Conservation (phyloP, 2,329 filamentous ascomycete genomes). For the Colletotrichum musae region DNA sequence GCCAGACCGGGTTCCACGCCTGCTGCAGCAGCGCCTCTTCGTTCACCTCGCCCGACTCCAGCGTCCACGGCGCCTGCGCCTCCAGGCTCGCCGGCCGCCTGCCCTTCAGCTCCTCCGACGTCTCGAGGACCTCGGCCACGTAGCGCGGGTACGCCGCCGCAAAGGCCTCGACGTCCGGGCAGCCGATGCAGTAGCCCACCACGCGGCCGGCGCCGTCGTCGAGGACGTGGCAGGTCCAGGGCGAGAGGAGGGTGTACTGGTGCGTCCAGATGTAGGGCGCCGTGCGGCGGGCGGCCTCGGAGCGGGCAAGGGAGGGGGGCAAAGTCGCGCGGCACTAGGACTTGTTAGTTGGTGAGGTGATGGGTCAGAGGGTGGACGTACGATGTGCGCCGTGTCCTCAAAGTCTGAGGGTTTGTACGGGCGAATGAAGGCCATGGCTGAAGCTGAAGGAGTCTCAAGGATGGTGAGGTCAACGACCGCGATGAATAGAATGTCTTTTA, state of each 20-base stretch:
- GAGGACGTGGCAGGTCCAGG: slow-evolving; percentile 61
- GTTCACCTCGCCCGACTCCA: slow-evolving; percentile 47
- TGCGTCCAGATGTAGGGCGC: slow-evolving; percentile 67
- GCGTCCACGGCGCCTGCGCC: slow-evolving; percentile 50
- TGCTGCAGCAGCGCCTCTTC: slow-evolving; percentile 56
- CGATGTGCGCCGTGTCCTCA: slow-evolving; percentile 58
- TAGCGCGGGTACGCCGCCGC: slow-evolving; percentile 56
- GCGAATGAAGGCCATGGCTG: slow-evolving; percentile 61
- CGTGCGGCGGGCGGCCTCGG: slow-evolving; percentile 52
- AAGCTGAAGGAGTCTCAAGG: neutral
- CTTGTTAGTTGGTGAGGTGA: neutral
- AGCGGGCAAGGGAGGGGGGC: slow-evolving; percentile 56
- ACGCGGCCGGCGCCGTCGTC: slow-evolving; percentile 61
- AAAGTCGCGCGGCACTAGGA: slow-evolving; percentile 63
- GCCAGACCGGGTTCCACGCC: slow-evolving; percentile 57
- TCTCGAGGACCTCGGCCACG: slow-evolving; percentile 52
- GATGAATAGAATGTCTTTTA: too few species aligned
- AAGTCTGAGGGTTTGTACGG: slow-evolving; percentile 56
- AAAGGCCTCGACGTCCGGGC: slow-evolving; percentile 59
- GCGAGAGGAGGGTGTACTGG: slow-evolving; percentile 63
- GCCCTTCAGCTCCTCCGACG: slow-evolving; percentile 43
- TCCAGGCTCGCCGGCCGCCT: slow-evolving; percentile 45
- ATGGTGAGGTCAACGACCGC: too few species aligned
- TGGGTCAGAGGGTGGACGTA: slow-evolving; percentile 45
- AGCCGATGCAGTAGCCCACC: slow-evolving; percentile 66